A percentile compares a stretch with the other conserved stretches of the same genome.
Evolutionary conservation across 2,329 filamentous ascomycete genomes (phyloP).

Genomic region (Davidsoniella eucalypti): DNA sequence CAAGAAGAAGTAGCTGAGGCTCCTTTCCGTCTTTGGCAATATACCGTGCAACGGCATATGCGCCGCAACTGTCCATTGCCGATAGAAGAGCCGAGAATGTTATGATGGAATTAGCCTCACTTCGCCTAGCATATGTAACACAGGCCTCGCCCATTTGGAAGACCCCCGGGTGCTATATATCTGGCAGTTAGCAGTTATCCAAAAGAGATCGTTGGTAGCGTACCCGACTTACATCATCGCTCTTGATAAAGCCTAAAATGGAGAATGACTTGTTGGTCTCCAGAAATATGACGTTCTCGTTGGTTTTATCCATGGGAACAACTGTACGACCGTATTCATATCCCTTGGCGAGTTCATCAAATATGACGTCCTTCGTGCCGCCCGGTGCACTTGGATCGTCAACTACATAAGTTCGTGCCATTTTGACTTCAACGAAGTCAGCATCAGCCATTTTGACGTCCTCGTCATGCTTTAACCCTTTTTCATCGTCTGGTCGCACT

Average conservation of each 20-base stretch:
- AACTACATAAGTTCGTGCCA: constrained; percentile 64
- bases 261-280: constrained; percentile 61
- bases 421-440: constrained; percentile 54
- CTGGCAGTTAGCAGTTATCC: constrained; percentile 1
- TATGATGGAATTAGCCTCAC: constrained; percentile 66
- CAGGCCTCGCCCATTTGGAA: constrained; percentile 70
- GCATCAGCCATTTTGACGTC: constrained; percentile 30
- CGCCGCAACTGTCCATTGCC: constrained; percentile 68
- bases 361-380: constrained; percentile 65
- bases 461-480: constrained; percentile 23
- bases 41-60: constrained; percentile 71
- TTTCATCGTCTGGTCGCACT: constrained; percentile 27
- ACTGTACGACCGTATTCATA: constrained; percentile 88
- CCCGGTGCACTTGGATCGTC: constrained; percentile 58
- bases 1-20: constrained; percentile 60
- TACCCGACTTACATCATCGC: constrained; percentile 38
- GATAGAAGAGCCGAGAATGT: constrained; percentile 82
- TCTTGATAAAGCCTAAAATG: constrained; percentile 73
- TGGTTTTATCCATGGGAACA: constrained; percentile 73
- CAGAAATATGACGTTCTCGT: constrained; percentile 76
- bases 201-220: constrained; percentile 2
- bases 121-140: constrained; percentile 59
- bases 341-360: constrained; percentile 76
- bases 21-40: constrained; percentile 72
- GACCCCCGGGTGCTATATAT: constrained; percentile 58